Conservation (phyloP, 1,139 yeast genomes). For the Candida neerlandica region DNA sequence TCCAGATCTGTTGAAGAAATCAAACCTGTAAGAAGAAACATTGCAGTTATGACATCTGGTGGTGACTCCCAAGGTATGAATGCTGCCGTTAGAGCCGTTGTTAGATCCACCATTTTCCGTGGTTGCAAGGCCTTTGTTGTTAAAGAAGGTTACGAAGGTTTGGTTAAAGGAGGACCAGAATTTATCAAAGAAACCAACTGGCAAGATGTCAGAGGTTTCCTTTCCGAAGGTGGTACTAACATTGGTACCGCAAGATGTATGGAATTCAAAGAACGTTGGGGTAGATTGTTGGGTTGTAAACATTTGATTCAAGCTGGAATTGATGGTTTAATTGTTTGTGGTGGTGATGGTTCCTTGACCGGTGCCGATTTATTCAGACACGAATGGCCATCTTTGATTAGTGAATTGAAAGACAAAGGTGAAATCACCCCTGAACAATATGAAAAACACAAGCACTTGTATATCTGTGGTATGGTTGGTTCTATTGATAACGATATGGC, state of each 20-base stretch:
- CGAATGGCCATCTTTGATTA: conserved; percentile 77
- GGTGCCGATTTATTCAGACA: conserved; percentile 79
- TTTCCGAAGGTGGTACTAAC: conserved; percentile 76
- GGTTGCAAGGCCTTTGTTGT: conserved; percentile 76
- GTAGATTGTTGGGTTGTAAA: conserved; percentile 66
- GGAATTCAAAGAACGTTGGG: conserved; percentile 68
- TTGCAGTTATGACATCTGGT: conserved; percentile 86
- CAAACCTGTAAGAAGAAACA: conserved; percentile 35
- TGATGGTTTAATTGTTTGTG: conserved; percentile 79
- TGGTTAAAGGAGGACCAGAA: conserved; percentile 66
- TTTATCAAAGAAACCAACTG: conserved; percentile 67
- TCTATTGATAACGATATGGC: conserved; percentile 87
- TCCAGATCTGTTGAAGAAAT: conserved; percentile 16
- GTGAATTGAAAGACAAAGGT: conserved; percentile 56
- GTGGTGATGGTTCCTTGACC: conserved; percentile 84
- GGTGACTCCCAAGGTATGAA: conserved; percentile 91
- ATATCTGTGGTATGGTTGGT: conserved; percentile 78
- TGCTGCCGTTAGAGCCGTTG: conserved; percentile 79
- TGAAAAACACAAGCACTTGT: conserved; percentile 56
- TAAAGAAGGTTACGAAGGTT: conserved; percentile 78
- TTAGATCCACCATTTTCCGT: conserved; percentile 68
- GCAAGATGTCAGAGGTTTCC: conserved; percentile 77
- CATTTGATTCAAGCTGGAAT: conserved; percentile 73
- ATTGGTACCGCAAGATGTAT: conserved; percentile 80
- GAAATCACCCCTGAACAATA: conserved; percentile 54